Percentiles rank a stretch among this genome's conserved stretches.
Evolutionary conservation across 495 filamentous ascomycete genomes (phyloP).

Genomic region (Lasiosphaeria miniovina): DNA sequence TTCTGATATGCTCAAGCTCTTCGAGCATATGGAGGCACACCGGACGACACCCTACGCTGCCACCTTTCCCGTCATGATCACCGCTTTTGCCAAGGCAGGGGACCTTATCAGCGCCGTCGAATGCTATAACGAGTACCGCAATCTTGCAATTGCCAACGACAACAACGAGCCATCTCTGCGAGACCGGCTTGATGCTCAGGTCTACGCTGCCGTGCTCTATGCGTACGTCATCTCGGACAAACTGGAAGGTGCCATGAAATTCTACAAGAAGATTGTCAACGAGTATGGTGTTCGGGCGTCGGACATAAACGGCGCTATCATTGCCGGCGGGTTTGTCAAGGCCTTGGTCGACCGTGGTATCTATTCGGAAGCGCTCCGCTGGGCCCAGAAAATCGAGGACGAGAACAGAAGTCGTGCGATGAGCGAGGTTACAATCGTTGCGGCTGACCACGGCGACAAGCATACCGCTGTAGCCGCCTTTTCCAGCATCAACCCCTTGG

Average conservation of each 20-base stretch:
- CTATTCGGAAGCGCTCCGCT: slow-evolving; percentile 63
- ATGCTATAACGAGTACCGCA: slow-evolving; percentile 90
- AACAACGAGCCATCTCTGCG: slow-evolving; percentile 66
- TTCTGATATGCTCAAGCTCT: slow-evolving; percentile 83
- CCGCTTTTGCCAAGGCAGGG: slow-evolving; percentile 75
- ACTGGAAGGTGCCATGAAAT: slow-evolving; percentile 71
- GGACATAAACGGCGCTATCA: slow-evolving; percentile 64
- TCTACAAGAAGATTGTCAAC: slow-evolving; percentile 71
- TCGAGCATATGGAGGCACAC: slow-evolving; percentile 81
- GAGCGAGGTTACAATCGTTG: slow-evolving; percentile 48
- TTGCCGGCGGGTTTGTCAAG: slow-evolving; percentile 70
- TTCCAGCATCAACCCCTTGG: slow-evolving; percentile 49
- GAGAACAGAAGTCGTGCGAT: slow-evolving; percentile 34
- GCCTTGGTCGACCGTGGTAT: slow-evolving; percentile 61
- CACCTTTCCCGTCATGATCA: slow-evolving; percentile 89
- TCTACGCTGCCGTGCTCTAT: slow-evolving; percentile 85
- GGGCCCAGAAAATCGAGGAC: slow-evolving; percentile 52
- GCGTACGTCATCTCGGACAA: slow-evolving; percentile 81
- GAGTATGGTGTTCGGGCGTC: slow-evolving; percentile 54
- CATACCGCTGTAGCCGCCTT: slow-evolving; percentile 68
- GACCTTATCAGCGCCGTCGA: slow-evolving; percentile 89
- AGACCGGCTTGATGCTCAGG: slow-evolving; percentile 71
- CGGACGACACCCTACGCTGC: slow-evolving; percentile 69
- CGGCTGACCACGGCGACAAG: slow-evolving; percentile 77
- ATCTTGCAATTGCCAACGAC: slow-evolving; percentile 76